Conservation (phyloP, 805 yeast genomes). For the Candida maris region DNA sequence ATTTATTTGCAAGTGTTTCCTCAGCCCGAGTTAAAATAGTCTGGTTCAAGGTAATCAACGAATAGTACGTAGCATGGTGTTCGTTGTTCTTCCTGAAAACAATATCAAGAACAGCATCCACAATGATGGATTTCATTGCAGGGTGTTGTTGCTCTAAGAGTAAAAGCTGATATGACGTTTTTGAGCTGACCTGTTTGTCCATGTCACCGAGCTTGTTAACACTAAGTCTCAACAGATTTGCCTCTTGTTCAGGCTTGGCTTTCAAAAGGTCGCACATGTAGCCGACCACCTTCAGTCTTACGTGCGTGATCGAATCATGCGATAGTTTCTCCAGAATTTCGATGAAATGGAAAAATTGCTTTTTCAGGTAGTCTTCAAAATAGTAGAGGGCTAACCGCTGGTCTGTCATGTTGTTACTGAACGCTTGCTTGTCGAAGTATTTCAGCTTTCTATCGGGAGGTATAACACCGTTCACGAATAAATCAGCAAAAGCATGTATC, state of each 20-base stretch:
- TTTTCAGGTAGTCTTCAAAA: conserved; percentile 87
- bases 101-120: conserved; percentile 76
- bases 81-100: conserved; percentile 72
- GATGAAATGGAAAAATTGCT: conserved; percentile 67
- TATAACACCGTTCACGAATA: conserved; percentile 75
- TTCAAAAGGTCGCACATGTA: conserved; percentile 78
- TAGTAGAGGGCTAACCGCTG: conserved; percentile 68
- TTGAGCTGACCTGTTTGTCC: conserved; percentile 86
- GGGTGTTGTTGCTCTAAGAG: conserved; percentile 90
- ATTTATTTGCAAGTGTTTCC: conserved; percentile 72
- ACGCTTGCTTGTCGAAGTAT: conserved; percentile 74
- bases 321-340: conserved; percentile 72
- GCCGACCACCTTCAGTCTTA: conserved; percentile 69
- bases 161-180: conserved; percentile 75
- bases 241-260: conserved; percentile 95
- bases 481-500: conserved; percentile 84
- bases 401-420: conserved; percentile 42
- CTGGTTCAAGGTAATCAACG: conserved; percentile 86
- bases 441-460: conserved; percentile 84
- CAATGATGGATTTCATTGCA: conserved; percentile 82
- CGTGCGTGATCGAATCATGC: conserved; percentile 90
- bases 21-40: conserved; percentile 81
- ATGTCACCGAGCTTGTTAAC: conserved; percentile 93
- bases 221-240: conserved; percentile 79
- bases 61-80: conserved; percentile 84